Percentiles rank a stretch among this genome's conserved stretches.
These are phyloP conservation scores for Colletotrichum sp. DNA, from an alignment of 2,329 filamentous ascomycete genomes.

Conservation along the genomic window DNA sequence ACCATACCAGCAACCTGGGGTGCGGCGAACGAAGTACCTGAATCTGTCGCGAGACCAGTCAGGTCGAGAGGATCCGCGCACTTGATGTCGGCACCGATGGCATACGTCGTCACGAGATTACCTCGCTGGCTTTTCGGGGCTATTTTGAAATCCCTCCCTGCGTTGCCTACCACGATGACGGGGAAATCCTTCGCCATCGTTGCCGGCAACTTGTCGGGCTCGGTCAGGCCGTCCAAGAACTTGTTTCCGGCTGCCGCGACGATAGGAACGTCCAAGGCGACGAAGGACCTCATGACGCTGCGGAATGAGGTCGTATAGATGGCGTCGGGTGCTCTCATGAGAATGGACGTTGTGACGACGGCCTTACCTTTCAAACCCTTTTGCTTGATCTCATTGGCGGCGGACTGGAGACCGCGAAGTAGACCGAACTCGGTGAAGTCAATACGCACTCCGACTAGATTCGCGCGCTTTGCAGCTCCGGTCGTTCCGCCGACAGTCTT, in stretches of 20 bases:
- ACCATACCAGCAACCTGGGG: not conserved
- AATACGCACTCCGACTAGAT: not conserved
- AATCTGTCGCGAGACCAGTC: not conserved
- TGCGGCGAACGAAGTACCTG: not conserved
- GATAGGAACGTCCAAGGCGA: not conserved
- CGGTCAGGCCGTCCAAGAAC: not conserved
- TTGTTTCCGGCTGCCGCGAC: not conserved
- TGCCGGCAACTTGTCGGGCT: not conserved
- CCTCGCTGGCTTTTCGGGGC: not conserved
- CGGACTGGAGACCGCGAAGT: not conserved
- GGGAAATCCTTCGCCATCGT: not conserved
- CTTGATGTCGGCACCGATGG: not conserved
- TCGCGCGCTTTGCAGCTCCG: not conserved
- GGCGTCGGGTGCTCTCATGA: not conserved
- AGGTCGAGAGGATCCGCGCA: not conserved
- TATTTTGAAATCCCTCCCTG: not conserved
- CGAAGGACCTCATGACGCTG: not conserved
- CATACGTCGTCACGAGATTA: not conserved
- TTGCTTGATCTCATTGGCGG: not conserved
- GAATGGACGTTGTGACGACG: not conserved
- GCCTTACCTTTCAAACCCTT: not conserved
- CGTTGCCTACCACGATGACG: not conserved
- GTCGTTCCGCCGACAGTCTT: not conserved
- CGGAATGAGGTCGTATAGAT: not conserved
- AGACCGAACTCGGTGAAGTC: not conserved